A percentile compares a stretch with the other conserved stretches of the same genome.
phyloP scores from a whole-genome alignment of 1,284 basidiomycete species.

The Trametes sp. region DNA sequence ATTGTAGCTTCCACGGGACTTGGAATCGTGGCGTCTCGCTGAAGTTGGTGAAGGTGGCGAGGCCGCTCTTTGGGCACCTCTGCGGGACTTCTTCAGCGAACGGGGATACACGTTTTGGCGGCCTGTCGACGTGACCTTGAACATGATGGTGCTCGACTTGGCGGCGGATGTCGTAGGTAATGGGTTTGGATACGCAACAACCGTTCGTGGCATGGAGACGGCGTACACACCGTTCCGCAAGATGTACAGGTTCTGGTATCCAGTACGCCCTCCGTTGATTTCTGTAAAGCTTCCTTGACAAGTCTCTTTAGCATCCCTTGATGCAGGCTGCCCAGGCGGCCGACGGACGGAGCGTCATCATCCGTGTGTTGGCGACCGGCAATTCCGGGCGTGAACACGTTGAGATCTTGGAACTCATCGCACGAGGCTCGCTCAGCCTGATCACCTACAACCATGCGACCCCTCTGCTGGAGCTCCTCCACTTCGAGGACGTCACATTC shows the following conservation, averaged over 20 bases:
- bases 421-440: slow-evolving; percentile 1
- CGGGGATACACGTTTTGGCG: not conserved
- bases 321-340: not conserved
- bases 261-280: not conserved
- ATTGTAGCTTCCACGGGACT: not conserved
- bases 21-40: not conserved
- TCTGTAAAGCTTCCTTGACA: not conserved
- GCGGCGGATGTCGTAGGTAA: not conserved
- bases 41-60: not conserved
- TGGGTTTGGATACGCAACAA: not conserved
- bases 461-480: slow-evolving; percentile 37
- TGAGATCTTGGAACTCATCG: slow-evolving; percentile 3
- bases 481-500: slow-evolving; percentile 40
- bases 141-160: not conserved
- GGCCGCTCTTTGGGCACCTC: not conserved
- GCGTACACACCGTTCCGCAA: not conserved
- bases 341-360: not conserved
- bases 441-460: slow-evolving; percentile 17
- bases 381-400: slow-evolving; percentile 6
- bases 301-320: not conserved
- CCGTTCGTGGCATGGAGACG: not conserved
- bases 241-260: not conserved
- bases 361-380: not conserved
- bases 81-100: not conserved
- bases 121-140: not conserved